Evolutionary conservation across 2,329 filamentous ascomycete species (phyloP), one percentile per base, ranked within the genome.

Genomic region (Ceratocystis albifundus): DNA sequence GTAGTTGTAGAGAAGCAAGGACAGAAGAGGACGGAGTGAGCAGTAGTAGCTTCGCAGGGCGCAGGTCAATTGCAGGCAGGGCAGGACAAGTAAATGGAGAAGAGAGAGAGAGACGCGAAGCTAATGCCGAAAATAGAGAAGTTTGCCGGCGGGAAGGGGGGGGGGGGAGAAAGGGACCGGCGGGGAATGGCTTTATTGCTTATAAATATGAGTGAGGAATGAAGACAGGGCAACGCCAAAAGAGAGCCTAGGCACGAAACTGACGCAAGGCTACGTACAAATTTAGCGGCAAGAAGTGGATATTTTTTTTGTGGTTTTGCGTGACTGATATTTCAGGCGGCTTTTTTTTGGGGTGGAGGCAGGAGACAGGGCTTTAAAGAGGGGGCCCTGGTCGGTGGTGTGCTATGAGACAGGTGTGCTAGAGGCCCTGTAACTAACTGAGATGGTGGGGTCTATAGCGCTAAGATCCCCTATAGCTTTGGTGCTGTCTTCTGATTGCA

Each of bases 261-360:
- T 55, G 50, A 55, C 50, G 50, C 50, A 55, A 55, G 50, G 50
- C 50, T 55, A 28, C 5, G 6, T 20, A 28, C 50, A 55, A 55
- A 55, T 55, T 55, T 55, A 20, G n/a, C 46, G 22, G n/a, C 50
- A 25, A 15, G 20, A 25, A 48, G 45, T 48, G 45, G 45, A 8
- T 46, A n/a, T 48, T 55, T 25, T 20, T 55, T 55, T 25, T 55
- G 50, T 55, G 25, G 36, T 41, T 41, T 25, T 55, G 50, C 15
- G 30, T 55, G 50, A 55, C 50, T 55, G 50, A 55, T 22, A 55
- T 55, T 55, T 55, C 50, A 55, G 50, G 50, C 50, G 50, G 22
- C n/a, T 55, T 55, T 55, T 28, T 55, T 55, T 55, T 28, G 4
- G 12, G 50, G 20, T n/a, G n/a, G n/a, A n/a, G n/a, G n/a, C n/a